Percentiles rank a stretch among this genome's conserved stretches.
Evolutionary conservation across 73 alveolate species (phyloP).

Genomic region (Paramecium bursaria): DNA sequence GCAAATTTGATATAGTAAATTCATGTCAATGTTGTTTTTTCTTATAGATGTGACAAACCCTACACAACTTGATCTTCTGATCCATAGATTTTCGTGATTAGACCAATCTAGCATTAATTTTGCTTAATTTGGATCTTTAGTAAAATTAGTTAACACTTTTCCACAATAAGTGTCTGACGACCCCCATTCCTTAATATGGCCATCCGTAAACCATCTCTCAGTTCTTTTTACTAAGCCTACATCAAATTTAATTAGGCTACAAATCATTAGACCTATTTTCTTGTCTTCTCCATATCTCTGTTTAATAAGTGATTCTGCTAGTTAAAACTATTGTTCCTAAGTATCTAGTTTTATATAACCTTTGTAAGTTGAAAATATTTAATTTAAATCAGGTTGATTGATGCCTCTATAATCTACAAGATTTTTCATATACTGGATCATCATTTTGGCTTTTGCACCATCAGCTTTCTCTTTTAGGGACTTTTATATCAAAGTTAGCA

Average conservation of each 20-base stretch:
- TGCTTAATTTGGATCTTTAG: slow-evolving; percentile 3
- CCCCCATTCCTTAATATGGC: slow-evolving; percentile 46
- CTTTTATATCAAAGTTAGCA: no score
- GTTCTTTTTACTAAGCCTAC: not conserved
- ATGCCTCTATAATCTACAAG: slow-evolving; percentile 41
- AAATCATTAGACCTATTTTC: slow-evolving; percentile 27
- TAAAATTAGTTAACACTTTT: slow-evolving; percentile 6
- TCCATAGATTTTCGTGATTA: slow-evolving; percentile 56
- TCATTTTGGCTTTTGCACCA: slow-evolving; percentile 25
- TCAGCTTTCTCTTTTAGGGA: not conserved
- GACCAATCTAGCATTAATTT: slow-evolving; percentile 59
- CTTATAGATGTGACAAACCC: slow-evolving; percentile 35
- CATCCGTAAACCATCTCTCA: slow-evolving; percentile 59
- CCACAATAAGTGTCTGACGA: slow-evolving; percentile 41
- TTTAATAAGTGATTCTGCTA: slow-evolving; percentile 10
- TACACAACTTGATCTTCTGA: slow-evolving; percentile 64
- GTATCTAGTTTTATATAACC: not conserved
- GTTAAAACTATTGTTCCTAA: not conserved
- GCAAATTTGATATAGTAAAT: slow-evolving; percentile 17
- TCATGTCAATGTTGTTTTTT: slow-evolving; percentile 19
- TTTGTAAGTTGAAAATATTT: not conserved
- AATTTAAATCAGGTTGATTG: slow-evolving; percentile 7
- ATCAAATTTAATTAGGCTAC: not conserved
- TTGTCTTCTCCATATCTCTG: slow-evolving; percentile 53
- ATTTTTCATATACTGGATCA: slow-evolving; percentile 27